Base-by-base conservation (phyloP, 352 stramenopile species). In the Phytopythium oedochilum region DNA sequence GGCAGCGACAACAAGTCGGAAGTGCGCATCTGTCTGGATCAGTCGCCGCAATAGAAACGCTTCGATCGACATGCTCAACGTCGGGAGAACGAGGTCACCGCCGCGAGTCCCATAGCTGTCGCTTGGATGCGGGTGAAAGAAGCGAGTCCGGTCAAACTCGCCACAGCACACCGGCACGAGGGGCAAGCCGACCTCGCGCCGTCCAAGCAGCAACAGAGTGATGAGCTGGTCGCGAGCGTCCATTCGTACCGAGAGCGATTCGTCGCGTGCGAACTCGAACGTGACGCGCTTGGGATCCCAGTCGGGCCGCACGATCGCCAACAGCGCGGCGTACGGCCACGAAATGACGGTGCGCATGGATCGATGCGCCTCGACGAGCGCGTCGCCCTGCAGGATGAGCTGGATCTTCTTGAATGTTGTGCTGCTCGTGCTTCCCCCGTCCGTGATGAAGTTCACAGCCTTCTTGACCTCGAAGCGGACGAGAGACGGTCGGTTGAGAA, bases 381-480 rank as follows among this genome's bases (percentile, higher is more conserved):
- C 67, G 20, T 73, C 63, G n/a, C 66, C 66, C 54, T 89, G 76
- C 48, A 91, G 54, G 36, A 91, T 80, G 23, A 91, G 61, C 43
- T 89, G 81, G 35, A 86, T 83, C n/a, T 70, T 62, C 43, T 78
- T 68, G 54, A 68, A 75, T 28, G 44, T 39, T 18, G 67, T 73
- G 46, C 62, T 78, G 15, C 43, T 57, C 28, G 61, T 63, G 46
- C 57, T 65, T 7, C 23, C 20, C 17, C 51, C 64, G 29, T 60
- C 69, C 3, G 48, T 51, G 5, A 49, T 38, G 6, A 39, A 54
- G 40, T 48, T 66, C 28, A 42, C 61, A 1, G 45, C 53, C 49
- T 84, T 89, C 43, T 73, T 68, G 11, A 88, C 81, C 31, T 91
- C 81, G 25, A 91, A 91, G 54, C 78, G 75, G 35, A 81, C 76